Percentiles rank a stretch among this genome's conserved stretches.
Conservation (phyloP, 2,329 filamentous ascomycete genomes). For the Orbilia blumenaviensis region DNA sequence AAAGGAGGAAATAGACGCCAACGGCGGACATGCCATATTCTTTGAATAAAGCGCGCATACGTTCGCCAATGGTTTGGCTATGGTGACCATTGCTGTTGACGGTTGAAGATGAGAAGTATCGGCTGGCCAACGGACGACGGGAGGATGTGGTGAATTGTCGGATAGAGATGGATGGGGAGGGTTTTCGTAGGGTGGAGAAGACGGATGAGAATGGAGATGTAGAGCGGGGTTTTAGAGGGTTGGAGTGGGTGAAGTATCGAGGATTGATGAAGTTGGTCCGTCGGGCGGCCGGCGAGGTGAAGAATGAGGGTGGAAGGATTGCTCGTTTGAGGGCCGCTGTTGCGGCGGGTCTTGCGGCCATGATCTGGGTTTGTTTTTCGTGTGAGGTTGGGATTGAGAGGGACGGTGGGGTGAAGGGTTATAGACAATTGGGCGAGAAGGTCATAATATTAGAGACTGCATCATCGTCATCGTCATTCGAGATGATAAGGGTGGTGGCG, state of each 20-base stretch:
- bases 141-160: constrained; percentile 28
- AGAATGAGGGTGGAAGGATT: constrained; percentile 36
- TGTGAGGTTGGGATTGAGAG: background rate
- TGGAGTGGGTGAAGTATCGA: constrained; percentile 43
- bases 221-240: constrained; percentile 6
- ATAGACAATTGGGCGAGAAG: constrained; percentile 10
- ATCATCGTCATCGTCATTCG: constrained; percentile 2
- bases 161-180: background rate
- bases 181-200: constrained; percentile 31
- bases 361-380: background rate
- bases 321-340: constrained; percentile 28
- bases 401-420: background rate
- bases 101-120: constrained; percentile 6
- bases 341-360: constrained; percentile 38
- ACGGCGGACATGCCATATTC: constrained; percentile 95
- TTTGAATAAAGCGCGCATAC: constrained; percentile 81
- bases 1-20: constrained; percentile 86
- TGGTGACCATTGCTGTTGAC: constrained; percentile 19
- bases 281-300: constrained; percentile 42
- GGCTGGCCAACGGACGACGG: constrained; percentile 4
- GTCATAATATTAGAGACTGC: constrained; percentile 26
- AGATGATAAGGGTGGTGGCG: constrained; percentile 7
- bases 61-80: constrained; percentile 69
- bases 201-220: constrained; percentile 28
- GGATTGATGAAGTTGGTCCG: constrained; percentile 47